Evolutionary conservation across 1,139 yeast species (phyloP).

Genomic region (Debaryomyces sp.): DNA sequence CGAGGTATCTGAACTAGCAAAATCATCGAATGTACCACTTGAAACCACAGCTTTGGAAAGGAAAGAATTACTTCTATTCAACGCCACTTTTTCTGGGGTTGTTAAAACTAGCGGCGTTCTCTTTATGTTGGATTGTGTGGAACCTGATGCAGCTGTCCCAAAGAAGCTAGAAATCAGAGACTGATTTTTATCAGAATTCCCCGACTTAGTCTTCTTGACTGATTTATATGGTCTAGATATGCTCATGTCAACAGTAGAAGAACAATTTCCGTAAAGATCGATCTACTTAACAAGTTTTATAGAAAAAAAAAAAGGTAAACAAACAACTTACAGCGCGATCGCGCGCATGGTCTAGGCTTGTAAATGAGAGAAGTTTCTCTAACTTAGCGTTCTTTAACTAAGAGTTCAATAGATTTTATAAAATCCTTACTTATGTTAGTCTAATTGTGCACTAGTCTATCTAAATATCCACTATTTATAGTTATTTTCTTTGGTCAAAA

Average conservation of each 20-base stretch:
- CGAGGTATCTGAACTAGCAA: slow-evolving; percentile 31
- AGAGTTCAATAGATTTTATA: background rate
- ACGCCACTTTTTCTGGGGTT: slow-evolving; percentile 22
- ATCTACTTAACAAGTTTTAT: background rate
- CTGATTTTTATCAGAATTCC: slow-evolving; percentile 16
- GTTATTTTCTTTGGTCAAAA: background rate
- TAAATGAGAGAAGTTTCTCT: background rate
- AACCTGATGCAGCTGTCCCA: background rate
- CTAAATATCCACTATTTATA: background rate
- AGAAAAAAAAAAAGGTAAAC: slow-evolving; percentile 3
- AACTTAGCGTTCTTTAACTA: background rate
- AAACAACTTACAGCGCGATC: slow-evolving; percentile 6
- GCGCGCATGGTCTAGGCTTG: background rate
- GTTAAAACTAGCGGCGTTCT: slow-evolving; percentile 9
- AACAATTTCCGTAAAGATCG: background rate
- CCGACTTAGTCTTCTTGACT: slow-evolving; percentile 11
- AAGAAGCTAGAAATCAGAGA: slow-evolving; percentile 22
- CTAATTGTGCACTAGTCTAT: background rate
- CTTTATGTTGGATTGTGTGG: background rate
- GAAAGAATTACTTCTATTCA: slow-evolving; percentile 24
- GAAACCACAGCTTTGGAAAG: slow-evolving; percentile 18
- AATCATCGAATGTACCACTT: slow-evolving; percentile 29
- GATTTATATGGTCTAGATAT: slow-evolving; percentile 11
- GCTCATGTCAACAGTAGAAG: slow-evolving; percentile 6
- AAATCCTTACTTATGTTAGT: background rate